Base-by-base conservation (phyloP, 306 rosid species). In the Vigna nakashimae region DNA sequence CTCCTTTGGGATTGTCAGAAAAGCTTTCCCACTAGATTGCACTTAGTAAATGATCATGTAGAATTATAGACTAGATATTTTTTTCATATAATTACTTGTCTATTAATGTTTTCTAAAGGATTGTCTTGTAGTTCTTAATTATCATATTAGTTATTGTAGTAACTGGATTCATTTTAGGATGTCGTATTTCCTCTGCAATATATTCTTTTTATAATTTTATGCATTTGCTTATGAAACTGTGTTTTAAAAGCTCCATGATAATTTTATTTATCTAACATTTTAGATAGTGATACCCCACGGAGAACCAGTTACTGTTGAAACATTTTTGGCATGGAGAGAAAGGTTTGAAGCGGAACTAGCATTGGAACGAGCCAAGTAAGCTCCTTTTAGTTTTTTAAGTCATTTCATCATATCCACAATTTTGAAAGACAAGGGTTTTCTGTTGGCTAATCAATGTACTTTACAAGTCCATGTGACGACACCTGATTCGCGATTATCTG, bases 321-420 rank as follows among this genome's bases (percentile, higher is more conserved):
- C 94, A 63, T 96, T 96, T 90, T 77, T 90, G 90, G 93, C 94
- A 58, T 96, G 99, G 99, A 90, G 99, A 84, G 99, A 96, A 69
- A 91, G 93, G 85, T 96, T 90, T 86, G 99, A 96, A 91, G 99
- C 98, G 53, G 99, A 96, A 74, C 86, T 92, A 74, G 99, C 99
- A 74, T 88, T 96, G 53, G 97, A 91, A 79, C 93, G 99, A 88
- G 99, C 99, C 90, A 96, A 96, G 99, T 96, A 91, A 88, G 97
- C 81, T 77, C 53, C 76, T 55, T 65, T 58, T 38, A 71, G 51
- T 52, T 81, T 62, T 80, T 62, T 68, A 49, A 14, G 51, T 65
- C 48, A 38, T 55, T 63, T 24, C 20, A 15, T 75, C 20, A 15
- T 75, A 15, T 75, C 69, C 18, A 43, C 58, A 73, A 14, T 79